phyloP scores from a whole-genome alignment of 164 flowering plant genomes.

The Nymphaea thermarum region DNA sequence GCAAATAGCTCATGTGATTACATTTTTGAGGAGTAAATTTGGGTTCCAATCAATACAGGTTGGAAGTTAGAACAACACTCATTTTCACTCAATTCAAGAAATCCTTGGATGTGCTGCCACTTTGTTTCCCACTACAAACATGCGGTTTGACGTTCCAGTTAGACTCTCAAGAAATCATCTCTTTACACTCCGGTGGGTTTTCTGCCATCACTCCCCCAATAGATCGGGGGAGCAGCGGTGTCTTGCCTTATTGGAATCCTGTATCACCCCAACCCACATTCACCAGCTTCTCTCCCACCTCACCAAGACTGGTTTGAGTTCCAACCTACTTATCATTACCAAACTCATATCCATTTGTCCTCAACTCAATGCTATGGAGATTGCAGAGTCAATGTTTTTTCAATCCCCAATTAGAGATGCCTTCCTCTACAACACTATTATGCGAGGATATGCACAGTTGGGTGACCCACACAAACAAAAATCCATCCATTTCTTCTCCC shows the following conservation, averaged over 20 bases:
- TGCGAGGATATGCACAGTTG: conserved; percentile 7
- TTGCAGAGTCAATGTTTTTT: background rate
- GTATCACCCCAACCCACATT: conserved; percentile 8
- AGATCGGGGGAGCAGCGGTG: conserved; percentile 11
- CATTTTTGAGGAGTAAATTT: no score
- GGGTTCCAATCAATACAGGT: no score
- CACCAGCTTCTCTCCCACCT: conserved; percentile 10
- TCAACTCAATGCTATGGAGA: conserved; percentile 3
- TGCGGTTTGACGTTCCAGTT: no score
- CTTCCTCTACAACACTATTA: conserved; percentile 14
- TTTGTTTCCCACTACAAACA: no score
- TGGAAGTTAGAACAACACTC: no score
- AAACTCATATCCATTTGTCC: conserved; percentile 5
- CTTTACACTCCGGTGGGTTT: no score
- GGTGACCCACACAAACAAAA: background rate
- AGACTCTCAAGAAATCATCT: no score
- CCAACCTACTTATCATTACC: conserved; percentile 11
- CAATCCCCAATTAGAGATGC: conserved; percentile 1
- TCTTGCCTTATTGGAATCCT: conserved; percentile 8
- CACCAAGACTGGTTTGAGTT: conserved; percentile 7
- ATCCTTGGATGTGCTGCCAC: no score
- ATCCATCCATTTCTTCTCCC: conserved; percentile 4
- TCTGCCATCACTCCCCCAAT: background rate
- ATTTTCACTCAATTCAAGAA: no score
- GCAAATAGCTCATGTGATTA: no score